Percentiles rank a stretch among this genome's conserved stretches.
Conservation (phyloP, 495 filamentous ascomycete species). For the Tuber indicum region DNA sequence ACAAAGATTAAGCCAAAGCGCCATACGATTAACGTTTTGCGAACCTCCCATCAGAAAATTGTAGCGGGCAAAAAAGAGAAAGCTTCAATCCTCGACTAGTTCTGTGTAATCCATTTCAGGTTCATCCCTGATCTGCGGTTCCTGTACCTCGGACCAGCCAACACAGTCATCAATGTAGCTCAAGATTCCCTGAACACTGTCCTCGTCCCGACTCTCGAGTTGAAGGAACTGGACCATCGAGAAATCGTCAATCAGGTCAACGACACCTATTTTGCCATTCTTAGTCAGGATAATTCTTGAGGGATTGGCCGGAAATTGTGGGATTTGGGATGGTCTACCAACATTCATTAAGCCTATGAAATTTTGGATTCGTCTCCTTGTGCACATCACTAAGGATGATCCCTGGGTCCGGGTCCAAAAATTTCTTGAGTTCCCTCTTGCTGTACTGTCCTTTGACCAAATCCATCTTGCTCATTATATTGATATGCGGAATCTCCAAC, state of each 20-base stretch:
- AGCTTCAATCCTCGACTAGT: constrained; percentile 31
- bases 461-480: constrained; percentile 95
- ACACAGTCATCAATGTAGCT: constrained; percentile 97
- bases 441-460: constrained; percentile 76
- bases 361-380: constrained; percentile 41
- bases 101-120: constrained; percentile 63
- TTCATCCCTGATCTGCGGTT: constrained; percentile 77
- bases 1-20: background rate
- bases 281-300: background rate
- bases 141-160: constrained; percentile 93
- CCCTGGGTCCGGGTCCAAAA: constrained; percentile 72
- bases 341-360: constrained; percentile 42
- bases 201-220: constrained; percentile 84
- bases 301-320: background rate
- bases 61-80: background rate
- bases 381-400: constrained; percentile 40
- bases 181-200: constrained; percentile 81
- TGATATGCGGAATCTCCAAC: constrained; percentile 92
- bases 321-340: background rate
- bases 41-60: background rate
- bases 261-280: constrained; percentile 57
- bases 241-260: constrained; percentile 85
- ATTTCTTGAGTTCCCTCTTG: constrained; percentile 76
- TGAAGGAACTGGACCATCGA: constrained; percentile 94
- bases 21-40: background rate